phyloP scores from a whole-genome alignment of 192 early-diverging fungal species.

The Coemansia asiatica region DNA sequence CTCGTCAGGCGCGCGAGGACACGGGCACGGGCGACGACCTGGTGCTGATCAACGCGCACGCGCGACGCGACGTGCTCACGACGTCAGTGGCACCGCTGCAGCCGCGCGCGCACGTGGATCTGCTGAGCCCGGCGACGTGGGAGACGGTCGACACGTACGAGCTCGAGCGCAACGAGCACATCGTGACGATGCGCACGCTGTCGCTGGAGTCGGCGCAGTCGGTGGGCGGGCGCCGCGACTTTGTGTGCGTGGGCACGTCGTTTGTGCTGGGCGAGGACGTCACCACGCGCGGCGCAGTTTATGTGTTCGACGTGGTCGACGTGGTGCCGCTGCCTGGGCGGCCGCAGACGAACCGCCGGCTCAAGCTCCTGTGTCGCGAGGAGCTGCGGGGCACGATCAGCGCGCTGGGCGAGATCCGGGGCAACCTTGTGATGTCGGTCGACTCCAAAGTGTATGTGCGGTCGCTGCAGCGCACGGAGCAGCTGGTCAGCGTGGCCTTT shows the following conservation, averaged over 20 bases:
- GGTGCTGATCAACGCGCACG: slow-evolving; percentile 38
- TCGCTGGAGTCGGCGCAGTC: slow-evolving; percentile 85
- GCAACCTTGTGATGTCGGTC: slow-evolving; percentile 81
- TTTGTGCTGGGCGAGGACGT: slow-evolving; percentile 90
- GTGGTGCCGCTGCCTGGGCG: slow-evolving; percentile 94
- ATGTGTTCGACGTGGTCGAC: slow-evolving; percentile 93
- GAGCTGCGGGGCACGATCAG: slow-evolving; percentile 88
- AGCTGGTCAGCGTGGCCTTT: slow-evolving; percentile 88
- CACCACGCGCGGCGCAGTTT: slow-evolving; percentile 81
- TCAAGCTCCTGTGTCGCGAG: slow-evolving; percentile 78
- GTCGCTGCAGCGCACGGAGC: slow-evolving; percentile 77
- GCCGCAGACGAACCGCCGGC: slow-evolving; percentile 90
- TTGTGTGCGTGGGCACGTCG: slow-evolving; percentile 86
- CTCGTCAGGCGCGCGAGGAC: slow-evolving; percentile 28
- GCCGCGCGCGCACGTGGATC: slow-evolving; percentile 70
- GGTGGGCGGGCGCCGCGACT: slow-evolving; percentile 77
- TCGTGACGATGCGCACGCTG: slow-evolving; percentile 73
- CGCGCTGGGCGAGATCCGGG: slow-evolving; percentile 80
- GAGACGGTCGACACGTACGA: slow-evolving; percentile 81
- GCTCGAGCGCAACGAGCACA: slow-evolving; percentile 83
- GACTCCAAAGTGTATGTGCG: slow-evolving; percentile 89
- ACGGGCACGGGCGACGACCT: slow-evolving; percentile 13
- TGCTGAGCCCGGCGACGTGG: slow-evolving; percentile 94
- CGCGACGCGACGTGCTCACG: slow-evolving; percentile 36
- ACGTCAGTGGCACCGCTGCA: slow-evolving; percentile 62